Conservation (phyloP, 768 basidiomycete genomes). For the Guyanaporus albipodus region DNA sequence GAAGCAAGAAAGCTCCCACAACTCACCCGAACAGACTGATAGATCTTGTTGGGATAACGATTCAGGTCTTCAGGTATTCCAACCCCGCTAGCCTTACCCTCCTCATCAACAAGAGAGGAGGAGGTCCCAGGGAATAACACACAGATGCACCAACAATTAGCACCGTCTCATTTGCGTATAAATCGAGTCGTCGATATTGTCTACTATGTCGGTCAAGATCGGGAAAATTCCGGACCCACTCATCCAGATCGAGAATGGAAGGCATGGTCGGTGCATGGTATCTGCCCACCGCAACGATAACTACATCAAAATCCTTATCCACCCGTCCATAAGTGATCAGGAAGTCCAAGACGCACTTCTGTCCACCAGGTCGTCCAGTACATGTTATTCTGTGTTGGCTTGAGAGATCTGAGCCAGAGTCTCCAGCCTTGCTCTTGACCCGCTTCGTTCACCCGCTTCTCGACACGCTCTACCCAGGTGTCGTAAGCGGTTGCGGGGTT, state of each 20-base stretch:
- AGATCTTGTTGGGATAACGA: neutral
- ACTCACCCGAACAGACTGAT: conserved; percentile 8
- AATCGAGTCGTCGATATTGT: conserved; percentile 39
- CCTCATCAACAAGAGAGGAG: neutral
- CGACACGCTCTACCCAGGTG: conserved; percentile 43
- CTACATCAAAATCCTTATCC: conserved; percentile 6
- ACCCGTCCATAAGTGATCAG: neutral
- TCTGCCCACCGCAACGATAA: neutral
- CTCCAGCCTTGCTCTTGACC: neutral
- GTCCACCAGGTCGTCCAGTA: conserved; percentile 29
- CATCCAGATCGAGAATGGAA: conserved; percentile 1
- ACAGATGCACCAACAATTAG: conserved; percentile 36
- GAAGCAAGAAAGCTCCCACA: too few species aligned
- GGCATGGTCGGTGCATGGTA: conserved; percentile 3
- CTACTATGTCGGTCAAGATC: conserved; percentile 35
- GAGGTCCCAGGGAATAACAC: neutral
- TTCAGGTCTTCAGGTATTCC: conserved; percentile 9
- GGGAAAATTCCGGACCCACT: conserved; percentile 28
- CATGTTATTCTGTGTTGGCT: conserved; percentile 9
- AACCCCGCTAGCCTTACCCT: conserved; percentile 2
- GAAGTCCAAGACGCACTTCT: neutral
- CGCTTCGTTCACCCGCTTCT: conserved; percentile 30
- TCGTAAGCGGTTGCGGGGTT: conserved; percentile 38
- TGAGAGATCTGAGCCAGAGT: neutral
- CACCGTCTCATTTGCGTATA: conserved; percentile 35